Evolutionary conservation across 495 filamentous ascomycete genomes (phyloP).

Genomic region (Penicillium angulare): DNA sequence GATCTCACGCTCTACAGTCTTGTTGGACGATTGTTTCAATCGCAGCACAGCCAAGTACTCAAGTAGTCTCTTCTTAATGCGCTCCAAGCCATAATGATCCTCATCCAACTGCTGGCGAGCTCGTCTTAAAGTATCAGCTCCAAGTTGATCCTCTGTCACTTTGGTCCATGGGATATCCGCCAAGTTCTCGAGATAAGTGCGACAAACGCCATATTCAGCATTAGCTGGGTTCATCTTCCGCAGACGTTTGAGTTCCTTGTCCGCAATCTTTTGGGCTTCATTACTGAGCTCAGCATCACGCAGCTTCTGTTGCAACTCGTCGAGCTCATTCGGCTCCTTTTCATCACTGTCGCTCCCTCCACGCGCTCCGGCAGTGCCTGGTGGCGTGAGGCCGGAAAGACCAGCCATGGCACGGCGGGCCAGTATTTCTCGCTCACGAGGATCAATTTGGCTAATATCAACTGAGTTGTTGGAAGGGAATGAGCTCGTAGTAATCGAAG

Average conservation of each 20-base stretch:
- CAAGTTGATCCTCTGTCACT: constrained; percentile 82
- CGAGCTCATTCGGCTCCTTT: constrained; percentile 78
- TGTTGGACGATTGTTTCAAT: constrained; percentile 86
- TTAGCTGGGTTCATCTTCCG: constrained; percentile 94
- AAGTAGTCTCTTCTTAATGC: constrained; percentile 93
- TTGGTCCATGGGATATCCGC: constrained; percentile 93
- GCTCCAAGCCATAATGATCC: constrained; percentile 95
- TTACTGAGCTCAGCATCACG: constrained; percentile 74
- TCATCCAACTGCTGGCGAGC: constrained; percentile 91
- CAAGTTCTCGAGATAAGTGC: constrained; percentile 94
- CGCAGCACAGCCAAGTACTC: constrained; percentile 96
- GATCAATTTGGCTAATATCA: constrained; percentile 53
- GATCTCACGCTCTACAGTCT: constrained; percentile 74
- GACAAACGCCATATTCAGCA: constrained; percentile 89
- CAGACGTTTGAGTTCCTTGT: constrained; percentile 82
- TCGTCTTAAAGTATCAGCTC: constrained; percentile 70
- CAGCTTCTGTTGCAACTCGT: constrained; percentile 84
- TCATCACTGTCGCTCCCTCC: constrained; percentile 58
- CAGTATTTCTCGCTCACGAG: constrained; percentile 52
- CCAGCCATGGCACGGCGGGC: constrained; percentile 49
- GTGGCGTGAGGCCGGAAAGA: constrained; percentile 50
- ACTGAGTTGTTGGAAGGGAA: constrained; percentile 55
- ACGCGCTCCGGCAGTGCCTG: constrained; percentile 47
- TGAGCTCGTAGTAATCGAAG: constrained; percentile 60
- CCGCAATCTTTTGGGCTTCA: constrained; percentile 80